These are phyloP conservation scores for Aegilops bicornis DNA, from an alignment of 176 grass and related monocot species.

Conservation along the genomic window DNA sequence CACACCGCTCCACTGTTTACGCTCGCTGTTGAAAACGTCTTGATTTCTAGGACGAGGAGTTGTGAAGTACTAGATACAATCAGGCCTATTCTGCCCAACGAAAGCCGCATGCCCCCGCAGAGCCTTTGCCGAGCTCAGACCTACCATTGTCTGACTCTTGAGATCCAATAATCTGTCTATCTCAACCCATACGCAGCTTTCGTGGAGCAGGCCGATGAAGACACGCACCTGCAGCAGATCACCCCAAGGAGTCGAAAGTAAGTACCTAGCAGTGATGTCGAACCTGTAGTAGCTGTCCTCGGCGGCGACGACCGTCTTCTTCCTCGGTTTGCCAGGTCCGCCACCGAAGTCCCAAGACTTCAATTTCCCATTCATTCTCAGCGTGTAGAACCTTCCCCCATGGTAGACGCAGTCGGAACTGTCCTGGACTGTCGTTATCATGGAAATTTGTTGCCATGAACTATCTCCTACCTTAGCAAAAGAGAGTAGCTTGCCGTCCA, in stretches of 20 bases:
- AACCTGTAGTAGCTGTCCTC: neutral
- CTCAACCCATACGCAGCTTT: neutral
- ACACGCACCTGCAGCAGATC: neutral
- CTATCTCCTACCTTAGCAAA: neutral
- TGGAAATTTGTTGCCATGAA: neutral
- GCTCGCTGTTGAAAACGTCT: rapidly evolving
- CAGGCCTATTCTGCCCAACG: too few relatives aligned
- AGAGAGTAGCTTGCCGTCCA: neutral
- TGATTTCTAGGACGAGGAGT: neutral
- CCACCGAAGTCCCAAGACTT: neutral
- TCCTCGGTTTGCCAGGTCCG: neutral
- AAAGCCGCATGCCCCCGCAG: too few relatives aligned
- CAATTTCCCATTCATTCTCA: neutral
- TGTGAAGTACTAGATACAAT: neutral
- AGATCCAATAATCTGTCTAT: neutral
- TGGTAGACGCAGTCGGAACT: neutral
- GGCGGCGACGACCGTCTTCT: neutral
- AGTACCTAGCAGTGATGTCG: neutral
- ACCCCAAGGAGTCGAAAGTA: neutral
- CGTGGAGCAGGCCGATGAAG: neutral
- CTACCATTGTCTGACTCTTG: neutral
- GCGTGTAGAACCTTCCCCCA: neutral
- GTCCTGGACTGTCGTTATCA: neutral
- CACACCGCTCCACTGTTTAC: neutral
- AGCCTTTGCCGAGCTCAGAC: neutral